Base-by-base conservation (phyloP, 257 asterid species). In the Fraxinus pennsylvanica region DNA sequence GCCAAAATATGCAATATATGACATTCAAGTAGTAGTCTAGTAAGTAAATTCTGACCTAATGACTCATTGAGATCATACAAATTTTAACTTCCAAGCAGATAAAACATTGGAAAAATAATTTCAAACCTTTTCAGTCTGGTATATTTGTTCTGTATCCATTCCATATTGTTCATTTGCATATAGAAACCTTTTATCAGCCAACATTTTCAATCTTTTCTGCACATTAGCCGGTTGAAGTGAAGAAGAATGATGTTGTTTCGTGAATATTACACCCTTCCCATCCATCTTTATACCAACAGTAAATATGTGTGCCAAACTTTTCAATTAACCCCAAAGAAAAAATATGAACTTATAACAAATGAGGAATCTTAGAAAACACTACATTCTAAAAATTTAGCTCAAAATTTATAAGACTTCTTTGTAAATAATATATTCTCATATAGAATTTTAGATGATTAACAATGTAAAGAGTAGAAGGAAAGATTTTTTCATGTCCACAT, bases 271-370 rank as follows among this genome's bases (percentile, higher is more conserved):
- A 86, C 93, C 98, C 85, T 92, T 93, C 67, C 97, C 99, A 50
- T 98, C 99, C 96, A 95, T 95, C 92, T 92, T 92, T 57, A 95
- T 81, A 76, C 99, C 99, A 82, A 92, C 99, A 79, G 91, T 87
- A 65, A 95, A 95, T 79, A 84, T 95, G 99, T 80, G 99, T 95
- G 76, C 99, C 99, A 84, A 85, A 95, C 85, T 86, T 93, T 80
- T 85, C 90, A 77, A 95, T 93, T 82, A 95, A 95, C 97, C 99
- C 93, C 90, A 36, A 76, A 71, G 35, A 50, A 39, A 39, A 54
- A 59, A 41, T 41, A 74, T 43, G 59, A n/a, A 50, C 73, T 57
- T 15, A 50, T 30, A 81, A 27, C 32, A 71, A 74, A 30, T 13
- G 68, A 9, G 1, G 29, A 30, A 57, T 57, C 27, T 3, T 4